These are phyloP conservation scores for Aspergillus bertholletiae DNA, from an alignment of 495 filamentous ascomycete genomes.

Conservation along the genomic window DNA sequence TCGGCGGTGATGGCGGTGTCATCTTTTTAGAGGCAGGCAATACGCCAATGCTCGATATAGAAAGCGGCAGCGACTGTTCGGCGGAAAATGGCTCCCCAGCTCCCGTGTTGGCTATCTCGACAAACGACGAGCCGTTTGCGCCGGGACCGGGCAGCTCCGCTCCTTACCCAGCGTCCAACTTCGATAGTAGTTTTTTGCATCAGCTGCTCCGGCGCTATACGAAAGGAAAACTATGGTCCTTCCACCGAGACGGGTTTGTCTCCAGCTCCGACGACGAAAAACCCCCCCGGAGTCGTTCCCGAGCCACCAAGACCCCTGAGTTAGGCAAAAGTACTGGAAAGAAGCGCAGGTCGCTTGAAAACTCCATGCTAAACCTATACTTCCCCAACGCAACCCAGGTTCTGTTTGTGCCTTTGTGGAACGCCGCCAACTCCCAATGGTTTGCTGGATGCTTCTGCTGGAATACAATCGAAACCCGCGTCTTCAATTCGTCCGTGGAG, in stretches of 20 bases:
- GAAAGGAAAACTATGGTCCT: constrained; percentile 62
- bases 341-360: constrained; percentile 39
- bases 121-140: constrained; percentile 37
- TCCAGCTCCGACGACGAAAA: constrained; percentile 42
- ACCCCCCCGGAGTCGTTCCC: constrained; percentile 15
- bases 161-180: constrained; percentile 29
- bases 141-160: constrained; percentile 30
- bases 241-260: constrained; percentile 49
- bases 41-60: constrained; percentile 24
- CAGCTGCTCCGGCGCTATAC: constrained; percentile 56
- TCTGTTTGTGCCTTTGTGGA: constrained; percentile 61
- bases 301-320: constrained; percentile 10
- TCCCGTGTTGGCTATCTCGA: constrained; percentile 35
- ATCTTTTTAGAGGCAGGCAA: constrained; percentile 49
- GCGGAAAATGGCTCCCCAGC: constrained; percentile 28
- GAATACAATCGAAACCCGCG: constrained; percentile 43
- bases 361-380: constrained; percentile 38
- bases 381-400: constrained; percentile 45
- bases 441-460: constrained; percentile 66
- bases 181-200: constrained; percentile 43
- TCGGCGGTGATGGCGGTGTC: constrained; percentile 49
- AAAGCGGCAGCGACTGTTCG: constrained; percentile 33
- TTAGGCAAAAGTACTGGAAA: constrained; percentile 38
- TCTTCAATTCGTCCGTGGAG: constrained; percentile 40
- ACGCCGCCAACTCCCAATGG: constrained; percentile 65